phyloP scores from a whole-genome alignment of 192 early-diverging fungal genomes.

The Lobosporangium transversale region DNA sequence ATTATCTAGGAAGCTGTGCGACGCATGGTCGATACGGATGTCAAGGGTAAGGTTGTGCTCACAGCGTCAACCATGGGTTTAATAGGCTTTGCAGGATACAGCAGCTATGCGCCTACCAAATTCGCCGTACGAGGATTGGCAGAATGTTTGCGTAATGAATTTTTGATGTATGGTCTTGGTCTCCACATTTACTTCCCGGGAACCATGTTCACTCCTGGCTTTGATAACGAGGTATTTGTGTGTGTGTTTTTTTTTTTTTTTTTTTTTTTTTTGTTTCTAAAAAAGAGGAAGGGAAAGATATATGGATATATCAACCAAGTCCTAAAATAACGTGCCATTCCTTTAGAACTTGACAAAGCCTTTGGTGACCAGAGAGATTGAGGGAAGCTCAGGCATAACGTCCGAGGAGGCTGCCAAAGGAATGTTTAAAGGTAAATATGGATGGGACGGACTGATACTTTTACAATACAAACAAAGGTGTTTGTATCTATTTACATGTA shows the following conservation, averaged over 20 bases:
- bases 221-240: conserved; percentile 71
- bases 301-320: no score
- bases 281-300: neutral
- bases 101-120: conserved; percentile 75
- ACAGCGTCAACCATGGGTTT: conserved; percentile 76
- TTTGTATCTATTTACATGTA: no score
- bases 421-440: conserved; percentile 53
- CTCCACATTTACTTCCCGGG: conserved; percentile 80
- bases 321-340: no score
- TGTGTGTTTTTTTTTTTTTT: no score
- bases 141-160: conserved; percentile 73
- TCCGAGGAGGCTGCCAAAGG: conserved; percentile 69
- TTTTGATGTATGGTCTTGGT: conserved; percentile 68
- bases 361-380: conserved; percentile 72
- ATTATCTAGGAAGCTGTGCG: conserved; percentile 61
- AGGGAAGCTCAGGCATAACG: conserved; percentile 68
- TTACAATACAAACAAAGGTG: no score
- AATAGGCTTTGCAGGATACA: conserved; percentile 74
- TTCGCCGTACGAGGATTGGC: conserved; percentile 78
- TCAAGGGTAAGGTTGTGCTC: conserved; percentile 73
- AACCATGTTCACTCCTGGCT: conserved; percentile 76
- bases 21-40: conserved; percentile 67
- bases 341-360: conserved; percentile 80
- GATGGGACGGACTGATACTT: neutral
- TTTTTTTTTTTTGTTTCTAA: no score